A percentile compares a stretch with the other conserved stretches of the same genome.
These are phyloP conservation scores for Solanum tarapatanum DNA, from an alignment of 257 asterid genomes.

Conservation along the genomic window DNA sequence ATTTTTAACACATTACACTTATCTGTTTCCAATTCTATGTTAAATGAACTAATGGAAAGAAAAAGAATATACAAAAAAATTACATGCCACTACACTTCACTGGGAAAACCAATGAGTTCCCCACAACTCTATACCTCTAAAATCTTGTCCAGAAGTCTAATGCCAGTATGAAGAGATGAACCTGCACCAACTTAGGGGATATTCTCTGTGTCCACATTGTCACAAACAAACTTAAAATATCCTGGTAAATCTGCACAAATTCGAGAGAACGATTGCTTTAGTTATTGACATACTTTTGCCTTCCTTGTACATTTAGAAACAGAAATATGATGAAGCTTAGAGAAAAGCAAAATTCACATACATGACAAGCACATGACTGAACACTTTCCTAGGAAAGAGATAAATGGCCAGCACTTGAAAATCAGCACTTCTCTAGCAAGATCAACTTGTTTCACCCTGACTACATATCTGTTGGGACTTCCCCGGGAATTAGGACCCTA, in stretches of 20 bases:
- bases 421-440: background rate
- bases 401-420: background rate
- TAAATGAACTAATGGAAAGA: background rate
- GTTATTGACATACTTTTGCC: background rate
- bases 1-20: background rate
- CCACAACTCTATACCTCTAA: background rate
- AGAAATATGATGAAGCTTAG: background rate
- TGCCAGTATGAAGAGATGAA: background rate
- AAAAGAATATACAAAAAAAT: background rate
- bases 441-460: background rate
- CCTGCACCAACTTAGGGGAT: background rate
- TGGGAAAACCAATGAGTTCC: background rate
- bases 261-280: background rate
- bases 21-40: background rate
- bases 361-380: background rate
- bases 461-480: background rate
- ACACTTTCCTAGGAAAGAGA: background rate
- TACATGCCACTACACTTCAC: background rate
- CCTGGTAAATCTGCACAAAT: background rate
- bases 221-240: background rate
- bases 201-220: background rate
- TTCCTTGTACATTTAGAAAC: background rate
- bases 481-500: background rate
- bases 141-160: background rate
- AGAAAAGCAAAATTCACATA: background rate